Conservation (phyloP, 2,329 filamentous ascomycete species). For the Kalmusia sp. region DNA sequence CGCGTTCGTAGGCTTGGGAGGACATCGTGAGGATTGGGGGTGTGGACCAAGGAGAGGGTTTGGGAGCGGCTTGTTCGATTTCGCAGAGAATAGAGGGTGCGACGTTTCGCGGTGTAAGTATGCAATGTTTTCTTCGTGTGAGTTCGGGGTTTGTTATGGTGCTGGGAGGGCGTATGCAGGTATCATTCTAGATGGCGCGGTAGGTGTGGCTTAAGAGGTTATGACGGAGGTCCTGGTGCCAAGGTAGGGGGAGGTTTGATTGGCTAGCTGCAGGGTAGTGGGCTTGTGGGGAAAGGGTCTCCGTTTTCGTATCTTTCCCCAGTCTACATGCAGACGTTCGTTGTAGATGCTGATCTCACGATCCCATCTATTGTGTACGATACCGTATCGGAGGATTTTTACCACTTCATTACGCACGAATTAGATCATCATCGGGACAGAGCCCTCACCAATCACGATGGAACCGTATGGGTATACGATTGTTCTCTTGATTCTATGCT, state of each 20-base stretch:
- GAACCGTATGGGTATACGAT: no score
- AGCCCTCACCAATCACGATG: no score
- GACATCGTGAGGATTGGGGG: constrained; percentile 1
- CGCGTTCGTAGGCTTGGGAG: constrained; percentile 14
- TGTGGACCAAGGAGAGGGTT: neutral
- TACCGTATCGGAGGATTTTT: no score
- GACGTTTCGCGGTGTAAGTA: no score
- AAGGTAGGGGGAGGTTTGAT: neutral
- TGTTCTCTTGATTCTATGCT: no score
- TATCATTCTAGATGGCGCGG: neutral
- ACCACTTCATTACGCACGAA: no score
- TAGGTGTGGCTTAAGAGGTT: constrained; percentile 3
- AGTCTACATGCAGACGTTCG: no score
- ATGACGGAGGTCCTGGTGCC: constrained; percentile 3
- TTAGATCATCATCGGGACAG: no score
- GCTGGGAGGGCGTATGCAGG: neutral
- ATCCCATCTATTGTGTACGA: no score
- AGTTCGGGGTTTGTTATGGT: neutral
- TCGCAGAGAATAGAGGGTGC: neutral
- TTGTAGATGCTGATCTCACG: no score
- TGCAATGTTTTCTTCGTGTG: no score
- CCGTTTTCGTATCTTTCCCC: neutral
- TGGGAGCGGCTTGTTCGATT: neutral
- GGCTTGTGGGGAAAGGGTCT: neutral
- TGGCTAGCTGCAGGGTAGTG: neutral